Conservation (phyloP, 1,284 basidiomycete species). For the Microbotryomycetes sp. region DNA sequence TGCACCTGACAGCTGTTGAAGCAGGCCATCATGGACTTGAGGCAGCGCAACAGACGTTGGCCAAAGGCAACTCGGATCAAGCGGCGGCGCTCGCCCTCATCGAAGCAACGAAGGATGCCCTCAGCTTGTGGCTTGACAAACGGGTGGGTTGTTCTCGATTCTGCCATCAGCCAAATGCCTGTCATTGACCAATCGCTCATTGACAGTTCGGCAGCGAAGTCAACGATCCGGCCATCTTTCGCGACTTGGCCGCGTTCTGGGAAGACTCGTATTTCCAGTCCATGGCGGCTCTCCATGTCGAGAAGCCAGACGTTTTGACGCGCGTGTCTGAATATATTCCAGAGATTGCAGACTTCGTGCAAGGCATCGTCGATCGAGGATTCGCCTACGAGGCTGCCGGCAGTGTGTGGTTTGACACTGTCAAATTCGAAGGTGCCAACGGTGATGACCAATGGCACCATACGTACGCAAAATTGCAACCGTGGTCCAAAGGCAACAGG, state of each 20-base stretch:
- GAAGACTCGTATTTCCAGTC: conserved; percentile 86
- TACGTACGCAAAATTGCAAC: conserved; percentile 90
- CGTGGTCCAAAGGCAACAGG: conserved; percentile 88
- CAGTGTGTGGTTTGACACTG: conserved; percentile 92
- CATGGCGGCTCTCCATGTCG: conserved; percentile 80
- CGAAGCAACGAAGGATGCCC: conserved; percentile 64
- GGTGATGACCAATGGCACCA: conserved; percentile 51
- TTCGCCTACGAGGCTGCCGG: conserved; percentile 76
- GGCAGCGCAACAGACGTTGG: conserved; percentile 9
- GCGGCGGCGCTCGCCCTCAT: conserved; percentile 57
- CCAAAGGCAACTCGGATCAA: conserved; percentile 5
- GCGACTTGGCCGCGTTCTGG: conserved; percentile 80
- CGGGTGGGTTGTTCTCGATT: conserved; percentile 50
- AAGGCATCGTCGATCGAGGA: conserved; percentile 78
- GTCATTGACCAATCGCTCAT: too few species aligned
- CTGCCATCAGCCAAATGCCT: too few species aligned
- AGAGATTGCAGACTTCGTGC: conserved; percentile 85
- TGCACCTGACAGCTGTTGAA: conserved; percentile 66
- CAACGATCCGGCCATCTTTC: conserved; percentile 79
- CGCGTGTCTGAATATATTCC: conserved; percentile 96
- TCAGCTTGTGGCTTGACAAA: conserved; percentile 66
- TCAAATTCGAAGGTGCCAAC: conserved; percentile 67
- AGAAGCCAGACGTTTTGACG: conserved; percentile 83
- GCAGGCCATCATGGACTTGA: conserved; percentile 18
- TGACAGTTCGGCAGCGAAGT: conserved; percentile 72